phyloP scores from a whole-genome alignment of 441 rosid species.

The Theobroma grandiflorum region DNA sequence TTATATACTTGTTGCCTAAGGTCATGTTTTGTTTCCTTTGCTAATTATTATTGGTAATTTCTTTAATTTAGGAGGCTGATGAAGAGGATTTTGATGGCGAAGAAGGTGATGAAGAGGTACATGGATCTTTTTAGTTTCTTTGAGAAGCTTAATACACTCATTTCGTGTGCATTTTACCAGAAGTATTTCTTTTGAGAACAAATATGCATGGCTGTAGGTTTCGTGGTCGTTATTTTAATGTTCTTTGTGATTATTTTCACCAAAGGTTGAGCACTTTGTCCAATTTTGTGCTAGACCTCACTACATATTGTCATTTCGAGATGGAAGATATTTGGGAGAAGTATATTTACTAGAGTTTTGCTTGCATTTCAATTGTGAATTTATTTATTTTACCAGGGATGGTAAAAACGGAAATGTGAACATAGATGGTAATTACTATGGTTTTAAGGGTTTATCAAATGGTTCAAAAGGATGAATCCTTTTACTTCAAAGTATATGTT shows the following conservation, averaged over 20 bases:
- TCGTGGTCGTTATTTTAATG: neutral
- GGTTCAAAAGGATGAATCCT: neutral
- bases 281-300: neutral
- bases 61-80: slow-evolving; percentile 73
- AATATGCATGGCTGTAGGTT: neutral
- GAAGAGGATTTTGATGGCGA: slow-evolving; percentile 83
- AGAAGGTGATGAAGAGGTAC: slow-evolving; percentile 72
- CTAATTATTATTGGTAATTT: slow-evolving; percentile 24
- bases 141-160: neutral
- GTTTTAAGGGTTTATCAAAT: neutral
- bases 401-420: neutral
- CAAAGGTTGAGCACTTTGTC: neutral
- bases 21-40: slow-evolving; percentile 18
- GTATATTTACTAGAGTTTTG: neutral
- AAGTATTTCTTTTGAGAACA: neutral
- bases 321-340: neutral
- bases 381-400: neutral
- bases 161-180: neutral
- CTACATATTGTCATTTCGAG: neutral
- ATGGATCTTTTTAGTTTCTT: neutral
- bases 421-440: neutral
- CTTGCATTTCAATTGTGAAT: neutral
- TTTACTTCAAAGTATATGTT: neutral
- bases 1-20: neutral
- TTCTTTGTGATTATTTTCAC: neutral